Evolutionary conservation across 768 basidiomycete species (phyloP), one percentile per base, ranked within the genome.

Genomic region (Podaxis sp.): DNA sequence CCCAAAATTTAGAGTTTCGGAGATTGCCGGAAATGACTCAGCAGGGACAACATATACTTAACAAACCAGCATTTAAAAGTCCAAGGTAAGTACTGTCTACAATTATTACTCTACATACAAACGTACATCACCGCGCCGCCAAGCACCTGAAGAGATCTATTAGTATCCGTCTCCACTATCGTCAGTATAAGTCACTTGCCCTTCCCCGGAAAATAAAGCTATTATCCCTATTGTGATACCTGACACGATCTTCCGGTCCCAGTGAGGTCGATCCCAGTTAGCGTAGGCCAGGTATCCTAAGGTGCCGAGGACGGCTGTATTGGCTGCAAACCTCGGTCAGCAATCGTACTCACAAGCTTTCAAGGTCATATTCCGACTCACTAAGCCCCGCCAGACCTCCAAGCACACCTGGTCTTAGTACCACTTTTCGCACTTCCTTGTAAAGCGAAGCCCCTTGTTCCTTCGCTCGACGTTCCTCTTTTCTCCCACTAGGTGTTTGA

Each of bases 241-340:
- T 5, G 84, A 84, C 10, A 91, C 81, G 6, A 78, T 72, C 17
- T 86, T 81, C 58, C 82, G 76, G 71, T 92, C 88, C 90, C 90
- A 91, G 11, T 48, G 57, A 2, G 84, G 81, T 37, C 74, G 73
- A 64, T 89, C 77, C 89, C 90, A 91, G 71, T 90, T 80, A 51
- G 73, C 70, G 72, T 89, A 92, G 0, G 80, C 78, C 62, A 82
- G 73, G 71, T 88, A 93, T 2, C 88, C 88, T 13, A 91, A 73
- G 17, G 80, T 72, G 2, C 87, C 85, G 30, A 92, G 70, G 12
- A 92, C 71, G 4, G 81, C 86, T 1, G 87, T 74, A 67, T 93
- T 93, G 55, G 88, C 85, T 87, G 55, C n/a, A 28, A 58, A 36
- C 50, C 8, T 0, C 37, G 2, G 2, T 63, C 37, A 65, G 53